Evolutionary conservation across 2,329 filamentous ascomycete genomes (phyloP).

Genomic region (Diaporthe aspalathi): DNA sequence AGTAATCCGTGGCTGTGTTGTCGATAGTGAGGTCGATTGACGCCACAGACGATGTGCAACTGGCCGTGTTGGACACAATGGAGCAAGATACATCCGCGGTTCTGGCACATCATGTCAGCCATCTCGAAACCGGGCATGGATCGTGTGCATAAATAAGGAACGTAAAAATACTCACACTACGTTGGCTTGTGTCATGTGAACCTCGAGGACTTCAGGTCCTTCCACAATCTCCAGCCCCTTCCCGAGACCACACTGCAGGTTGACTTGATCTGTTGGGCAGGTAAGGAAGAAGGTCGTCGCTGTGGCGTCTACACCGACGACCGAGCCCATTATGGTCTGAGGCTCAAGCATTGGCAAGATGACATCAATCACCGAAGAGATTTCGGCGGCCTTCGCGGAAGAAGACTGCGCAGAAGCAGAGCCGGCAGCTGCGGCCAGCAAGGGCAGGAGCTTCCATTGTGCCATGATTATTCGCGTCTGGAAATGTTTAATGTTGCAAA

Average conservation of each 20-base stretch:
- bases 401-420: conserved; percentile 1
- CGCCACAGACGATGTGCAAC: conserved; percentile 31
- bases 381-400: conserved; percentile 13
- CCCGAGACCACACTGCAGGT: conserved; percentile 41
- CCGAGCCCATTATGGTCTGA: conserved; percentile 42
- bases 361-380: conserved; percentile 39
- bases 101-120: conserved; percentile 27
- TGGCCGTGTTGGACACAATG: conserved; percentile 37
- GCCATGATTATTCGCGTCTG: conserved; percentile 5
- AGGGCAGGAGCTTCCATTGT: conserved; percentile 5
- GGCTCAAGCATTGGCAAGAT: conserved; percentile 38
- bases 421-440: conserved; percentile 32
- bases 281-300: conserved; percentile 42
- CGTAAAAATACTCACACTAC: conserved; percentile 33
- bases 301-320: conserved; percentile 43
- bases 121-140: too few relatives aligned
- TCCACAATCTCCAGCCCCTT: conserved; percentile 40
- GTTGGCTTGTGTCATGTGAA: conserved; percentile 28
- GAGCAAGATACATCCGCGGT: conserved; percentile 37
- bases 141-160: not conserved
- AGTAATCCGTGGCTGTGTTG: conserved; percentile 16
- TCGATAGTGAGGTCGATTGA: conserved; percentile 29
- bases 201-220: conserved; percentile 41
- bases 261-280: conserved; percentile 41
- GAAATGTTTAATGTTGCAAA: not conserved